Percentiles rank a stretch among this genome's conserved stretches.
Conservation (phyloP, 1,284 basidiomycete genomes). For the Leccinum griseonigrum region DNA sequence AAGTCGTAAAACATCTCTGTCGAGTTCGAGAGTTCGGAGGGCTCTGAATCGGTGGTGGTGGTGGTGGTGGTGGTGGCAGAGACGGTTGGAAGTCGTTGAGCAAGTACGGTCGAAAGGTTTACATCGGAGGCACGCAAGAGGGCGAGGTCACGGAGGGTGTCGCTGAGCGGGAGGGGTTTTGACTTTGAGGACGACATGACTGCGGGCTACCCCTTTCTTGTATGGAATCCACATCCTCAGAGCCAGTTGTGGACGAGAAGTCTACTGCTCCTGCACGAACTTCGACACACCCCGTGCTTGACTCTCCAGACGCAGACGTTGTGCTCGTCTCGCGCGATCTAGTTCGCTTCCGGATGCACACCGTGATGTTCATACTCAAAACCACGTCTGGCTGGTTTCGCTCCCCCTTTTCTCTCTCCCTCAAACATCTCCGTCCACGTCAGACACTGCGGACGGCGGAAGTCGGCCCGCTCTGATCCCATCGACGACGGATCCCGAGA, state of each 20-base stretch:
- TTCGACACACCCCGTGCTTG: conserved; percentile 46
- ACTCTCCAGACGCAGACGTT: conserved; percentile 48
- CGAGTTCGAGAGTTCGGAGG: conserved; percentile 31
- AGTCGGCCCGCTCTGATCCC: too few relatives aligned
- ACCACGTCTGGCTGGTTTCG: conserved; percentile 60
- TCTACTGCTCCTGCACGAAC: background rate
- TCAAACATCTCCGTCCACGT: conserved; percentile 21
- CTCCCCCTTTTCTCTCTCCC: conserved; percentile 55
- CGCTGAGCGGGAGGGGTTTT: conserved; percentile 55
- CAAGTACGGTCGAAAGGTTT: conserved; percentile 47
- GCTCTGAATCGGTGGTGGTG: background rate
- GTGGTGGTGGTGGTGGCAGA: background rate
- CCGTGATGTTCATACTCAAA: conserved; percentile 43
- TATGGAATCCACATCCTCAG: background rate
- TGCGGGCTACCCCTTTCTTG: background rate
- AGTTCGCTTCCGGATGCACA: conserved; percentile 47
- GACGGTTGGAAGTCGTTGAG: conserved; percentile 8
- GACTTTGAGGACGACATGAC: conserved; percentile 37
- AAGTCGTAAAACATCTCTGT: conserved; percentile 56
- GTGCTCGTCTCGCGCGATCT: conserved; percentile 44
- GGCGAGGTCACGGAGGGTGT: conserved; percentile 70
- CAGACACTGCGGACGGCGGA: conserved; percentile 15
- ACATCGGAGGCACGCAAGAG: conserved; percentile 60
- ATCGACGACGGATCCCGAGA: conserved; percentile 30
- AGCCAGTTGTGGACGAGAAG: background rate